Conservation (phyloP, 106 monocot species). For the Apostasia ramifera region DNA sequence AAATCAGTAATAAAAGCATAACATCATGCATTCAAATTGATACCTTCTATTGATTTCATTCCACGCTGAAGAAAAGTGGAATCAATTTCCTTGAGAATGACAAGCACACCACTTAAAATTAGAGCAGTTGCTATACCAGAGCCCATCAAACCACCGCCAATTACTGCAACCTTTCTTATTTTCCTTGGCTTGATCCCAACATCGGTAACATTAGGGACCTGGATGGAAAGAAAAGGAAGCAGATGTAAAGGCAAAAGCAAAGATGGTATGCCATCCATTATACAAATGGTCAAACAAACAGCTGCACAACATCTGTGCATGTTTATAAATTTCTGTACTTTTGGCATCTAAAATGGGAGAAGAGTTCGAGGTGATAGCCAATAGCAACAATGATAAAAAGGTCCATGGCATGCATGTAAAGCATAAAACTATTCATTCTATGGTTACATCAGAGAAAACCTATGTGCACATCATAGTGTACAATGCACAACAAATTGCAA, state of each 20-base stretch:
- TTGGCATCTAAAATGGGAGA: too few species aligned
- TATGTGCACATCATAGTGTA: too few species aligned
- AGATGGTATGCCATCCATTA: neutral
- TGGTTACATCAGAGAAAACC: too few species aligned
- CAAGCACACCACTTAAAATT: constrained; percentile 44
- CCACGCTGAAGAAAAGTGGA: constrained; percentile 56
- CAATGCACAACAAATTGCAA: too few species aligned
- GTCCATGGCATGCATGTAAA: too few species aligned
- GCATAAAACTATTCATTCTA: too few species aligned
- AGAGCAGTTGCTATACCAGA: constrained; percentile 87
- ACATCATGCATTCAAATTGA: neutral
- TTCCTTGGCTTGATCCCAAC: constrained; percentile 56
- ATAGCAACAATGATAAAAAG: neutral
- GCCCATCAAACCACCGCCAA: constrained; percentile 96
- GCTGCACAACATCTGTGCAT: too few species aligned
- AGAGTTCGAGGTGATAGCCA: too few species aligned
- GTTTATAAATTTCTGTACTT: too few species aligned
- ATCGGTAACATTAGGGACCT: constrained; percentile 75
- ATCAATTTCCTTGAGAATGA: constrained; percentile 73
- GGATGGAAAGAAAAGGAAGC: constrained; percentile 1
- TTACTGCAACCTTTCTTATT: constrained; percentile 72
- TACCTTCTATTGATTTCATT: constrained; percentile 58
- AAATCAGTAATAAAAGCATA: too few species aligned
- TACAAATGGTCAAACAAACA: too few species aligned
- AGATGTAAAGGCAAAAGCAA: neutral